A percentile compares a stretch with the other conserved stretches of the same genome.
Evolutionary conservation across 2,329 filamentous ascomycete species (phyloP).

Genomic region (Exophiala aquamarina): DNA sequence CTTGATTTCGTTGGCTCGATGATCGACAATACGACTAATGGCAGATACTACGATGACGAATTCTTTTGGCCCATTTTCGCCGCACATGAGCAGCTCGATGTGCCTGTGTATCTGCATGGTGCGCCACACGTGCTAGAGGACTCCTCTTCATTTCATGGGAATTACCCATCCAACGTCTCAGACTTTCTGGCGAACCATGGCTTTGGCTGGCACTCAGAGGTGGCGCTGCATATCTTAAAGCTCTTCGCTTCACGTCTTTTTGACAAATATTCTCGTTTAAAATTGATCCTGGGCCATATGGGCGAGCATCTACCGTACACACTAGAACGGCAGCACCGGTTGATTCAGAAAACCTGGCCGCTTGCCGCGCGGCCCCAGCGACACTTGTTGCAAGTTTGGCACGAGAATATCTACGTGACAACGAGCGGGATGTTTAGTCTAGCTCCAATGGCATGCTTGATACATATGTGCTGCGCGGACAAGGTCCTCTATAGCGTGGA

Average conservation of each 20-base stretch:
- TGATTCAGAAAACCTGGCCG: slow-evolving; percentile 18
- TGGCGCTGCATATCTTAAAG: slow-evolving; percentile 36
- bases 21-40: slow-evolving; percentile 40
- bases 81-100: slow-evolving; percentile 45
- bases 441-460: slow-evolving; percentile 45
- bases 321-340: slow-evolving; percentile 43
- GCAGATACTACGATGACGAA: slow-evolving; percentile 44
- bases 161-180: slow-evolving; percentile 17
- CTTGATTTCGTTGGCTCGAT: slow-evolving; percentile 51
- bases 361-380: slow-evolving; percentile 23
- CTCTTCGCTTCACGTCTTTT: slow-evolving; percentile 57
- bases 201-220: slow-evolving; percentile 38
- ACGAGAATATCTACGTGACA: slow-evolving; percentile 58
- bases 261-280: slow-evolving; percentile 55
- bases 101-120: slow-evolving; percentile 55
- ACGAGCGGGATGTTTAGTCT: slow-evolving; percentile 56
- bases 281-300: slow-evolving; percentile 56
- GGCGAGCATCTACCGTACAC: slow-evolving; percentile 56
- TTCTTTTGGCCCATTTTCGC: slow-evolving; percentile 46
- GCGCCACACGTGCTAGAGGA: slow-evolving; percentile 31
- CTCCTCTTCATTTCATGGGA: slow-evolving; percentile 13
- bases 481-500: slow-evolving; percentile 58
- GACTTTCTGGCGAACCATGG: slow-evolving; percentile 19
- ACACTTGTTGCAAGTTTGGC: slow-evolving; percentile 52
- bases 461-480: slow-evolving; percentile 41